Percentiles rank a stretch among this genome's conserved stretches.
Conservation (phyloP, 768 basidiomycete genomes). For the Panellus pusillus region DNA sequence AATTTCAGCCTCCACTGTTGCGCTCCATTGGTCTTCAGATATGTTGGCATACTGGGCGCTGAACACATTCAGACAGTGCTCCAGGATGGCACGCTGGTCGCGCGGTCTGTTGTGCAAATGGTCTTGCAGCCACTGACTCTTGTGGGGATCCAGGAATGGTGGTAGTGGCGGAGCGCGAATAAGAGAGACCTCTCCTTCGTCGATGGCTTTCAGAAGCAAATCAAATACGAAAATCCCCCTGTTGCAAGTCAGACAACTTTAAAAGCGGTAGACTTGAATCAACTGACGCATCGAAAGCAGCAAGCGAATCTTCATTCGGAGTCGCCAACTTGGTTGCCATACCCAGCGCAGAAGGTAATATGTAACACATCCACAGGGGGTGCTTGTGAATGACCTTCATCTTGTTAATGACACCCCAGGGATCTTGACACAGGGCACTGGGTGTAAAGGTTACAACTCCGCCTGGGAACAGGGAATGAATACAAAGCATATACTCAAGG, state of each 20-base stretch:
- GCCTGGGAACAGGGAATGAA: conserved; percentile 39
- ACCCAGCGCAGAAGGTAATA: conserved; percentile 65
- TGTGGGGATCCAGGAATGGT: conserved; percentile 16
- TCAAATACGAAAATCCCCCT: conserved; percentile 44
- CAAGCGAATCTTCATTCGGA: conserved; percentile 40
- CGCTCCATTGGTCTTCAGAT: conserved; percentile 32
- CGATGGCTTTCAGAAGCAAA: conserved; percentile 48
- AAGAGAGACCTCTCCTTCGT: conserved; percentile 56
- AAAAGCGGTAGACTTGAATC: neutral
- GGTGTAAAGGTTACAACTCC: conserved; percentile 75
- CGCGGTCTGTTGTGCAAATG: conserved; percentile 32
- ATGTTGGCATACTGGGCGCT: conserved; percentile 36
- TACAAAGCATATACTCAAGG: neutral
- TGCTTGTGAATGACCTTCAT: conserved; percentile 57
- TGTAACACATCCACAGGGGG: conserved; percentile 67
- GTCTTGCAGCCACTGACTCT: conserved; percentile 39
- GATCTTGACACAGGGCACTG: conserved; percentile 54
- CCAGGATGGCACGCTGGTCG: conserved; percentile 42
- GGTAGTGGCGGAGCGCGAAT: conserved; percentile 46
- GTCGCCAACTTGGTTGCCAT: conserved; percentile 45
- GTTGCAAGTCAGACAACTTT: neutral
- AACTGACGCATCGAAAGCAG: conserved; percentile 41
- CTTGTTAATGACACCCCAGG: conserved; percentile 44
- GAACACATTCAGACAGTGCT: conserved; percentile 43
- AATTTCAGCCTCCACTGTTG: conserved; percentile 47